Evolutionary conservation across 164 flowering plant genomes (phyloP).

Genomic region (Sedum album): DNA sequence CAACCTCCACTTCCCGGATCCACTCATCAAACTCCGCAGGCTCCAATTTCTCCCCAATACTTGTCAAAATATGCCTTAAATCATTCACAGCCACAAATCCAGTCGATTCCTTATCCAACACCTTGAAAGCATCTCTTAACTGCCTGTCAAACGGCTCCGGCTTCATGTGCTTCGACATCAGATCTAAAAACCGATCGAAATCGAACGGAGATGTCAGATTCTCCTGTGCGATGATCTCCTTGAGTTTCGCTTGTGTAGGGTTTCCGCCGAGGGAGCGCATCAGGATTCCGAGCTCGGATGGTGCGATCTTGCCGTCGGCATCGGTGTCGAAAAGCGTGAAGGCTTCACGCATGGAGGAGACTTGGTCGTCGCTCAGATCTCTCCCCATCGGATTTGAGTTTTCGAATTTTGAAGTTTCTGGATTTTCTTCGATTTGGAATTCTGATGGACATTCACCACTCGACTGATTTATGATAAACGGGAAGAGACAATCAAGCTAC

Average conservation of each 20-base stretch:
- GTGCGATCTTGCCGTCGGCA: conserved; percentile 77
- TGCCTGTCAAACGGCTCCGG: conserved; percentile 89
- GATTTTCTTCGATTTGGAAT: neutral
- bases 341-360: conserved; percentile 81
- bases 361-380: conserved; percentile 77
- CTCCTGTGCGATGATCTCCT: conserved; percentile 59
- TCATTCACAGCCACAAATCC: conserved; percentile 75
- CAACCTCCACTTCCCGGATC: conserved; percentile 93
- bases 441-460: neutral
- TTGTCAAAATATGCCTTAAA: conserved; percentile 83
- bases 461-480: too few relatives aligned
- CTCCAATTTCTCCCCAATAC: conserved; percentile 92
- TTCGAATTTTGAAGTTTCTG: neutral
- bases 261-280: conserved; percentile 95
- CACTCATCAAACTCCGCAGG: conserved; percentile 94
- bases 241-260: conserved; percentile 89
- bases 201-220: conserved; percentile 78
- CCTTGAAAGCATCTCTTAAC: conserved; percentile 88
- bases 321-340: conserved; percentile 93
- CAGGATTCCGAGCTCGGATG: conserved; percentile 84
- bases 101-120: conserved; percentile 79
- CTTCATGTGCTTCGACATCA: conserved; percentile 75
- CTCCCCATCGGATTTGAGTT: conserved; percentile 44
- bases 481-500: too few relatives aligned
- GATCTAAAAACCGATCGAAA: conserved; percentile 65